Evolutionary conservation across 306 rosid species (phyloP), one percentile per base, ranked within the genome.

Genomic region (Urtica urens): DNA sequence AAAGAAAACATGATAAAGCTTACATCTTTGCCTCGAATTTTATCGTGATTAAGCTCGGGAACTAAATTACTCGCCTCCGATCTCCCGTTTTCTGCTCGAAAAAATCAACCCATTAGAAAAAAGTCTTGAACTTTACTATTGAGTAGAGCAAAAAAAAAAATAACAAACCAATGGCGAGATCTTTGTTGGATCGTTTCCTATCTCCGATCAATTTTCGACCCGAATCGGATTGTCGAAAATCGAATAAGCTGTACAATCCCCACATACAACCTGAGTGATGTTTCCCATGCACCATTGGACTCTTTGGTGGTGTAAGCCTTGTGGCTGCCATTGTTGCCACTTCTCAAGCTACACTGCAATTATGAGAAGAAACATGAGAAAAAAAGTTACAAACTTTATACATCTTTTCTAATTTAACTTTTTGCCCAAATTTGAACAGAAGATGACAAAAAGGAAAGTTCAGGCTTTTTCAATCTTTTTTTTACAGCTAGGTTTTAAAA

Each of bases 181-280:
- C 63, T 62, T 49, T 37, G n/a, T 44, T 45, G 39, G 49, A 65
- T 46, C 53, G 71, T 49, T 44, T 68, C 52, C 19, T 18, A 52
- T 55, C 51, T 1, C 81, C 76, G 60, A 73, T 62, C 52, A 71
- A 35, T 59, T 68, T 71, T 69, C 52, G 61, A 26, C 38, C 45
- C 5, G 79, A 65, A 51, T 34, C 74, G 24, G 58, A 67, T 57
- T 76, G 68, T 12, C 72, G 55, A 38, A 73, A 73, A 38, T 63
- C 70, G 2, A 83, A 76, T 53, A 83, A 69, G 60, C 77, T 57
- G 25, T 76, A 71, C 46, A 71, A 67, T 62, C 73, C 61, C 76
- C 66, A 76, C 19, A 72, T 51, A 31, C 93, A 82, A 6, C 73
- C 78, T 20, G 75, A 60, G 13, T 78, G 67, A 33, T 53, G 53